These are phyloP conservation scores for Aspergillus kassunensis DNA, from an alignment of 495 filamentous ascomycete genomes.

Conservation along the genomic window DNA sequence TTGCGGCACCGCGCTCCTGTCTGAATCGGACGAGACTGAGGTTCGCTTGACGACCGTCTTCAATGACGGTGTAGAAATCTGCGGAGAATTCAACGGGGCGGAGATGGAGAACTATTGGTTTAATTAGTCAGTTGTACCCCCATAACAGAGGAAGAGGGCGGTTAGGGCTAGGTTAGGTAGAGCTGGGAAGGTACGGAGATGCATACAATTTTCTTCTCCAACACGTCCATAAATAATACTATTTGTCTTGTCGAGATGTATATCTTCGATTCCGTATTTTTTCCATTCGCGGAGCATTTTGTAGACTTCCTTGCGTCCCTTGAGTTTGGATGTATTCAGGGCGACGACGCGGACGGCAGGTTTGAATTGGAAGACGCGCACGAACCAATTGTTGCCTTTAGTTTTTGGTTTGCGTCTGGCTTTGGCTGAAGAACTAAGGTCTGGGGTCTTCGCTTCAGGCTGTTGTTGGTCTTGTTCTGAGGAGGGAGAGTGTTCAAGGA, in stretches of 20 bases:
- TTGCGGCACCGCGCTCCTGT: constrained; percentile 82
- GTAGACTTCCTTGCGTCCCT: constrained; percentile 69
- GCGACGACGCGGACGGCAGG: constrained; percentile 70
- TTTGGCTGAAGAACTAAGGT: constrained; percentile 11
- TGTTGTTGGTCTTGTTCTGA: constrained; percentile 19
- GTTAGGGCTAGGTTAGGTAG: no score
- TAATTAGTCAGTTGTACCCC: no score
- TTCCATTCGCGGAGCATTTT: constrained; percentile 74
- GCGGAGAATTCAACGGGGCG: constrained; percentile 75
- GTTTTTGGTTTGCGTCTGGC: neutral
- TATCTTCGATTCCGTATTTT: constrained; percentile 69
- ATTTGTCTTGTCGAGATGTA: constrained; percentile 67
- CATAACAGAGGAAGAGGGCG: no score
- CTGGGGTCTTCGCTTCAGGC: constrained; percentile 6
- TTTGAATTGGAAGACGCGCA: constrained; percentile 83
- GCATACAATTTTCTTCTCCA: constrained; percentile 65
- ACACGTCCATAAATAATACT: constrained; percentile 74
- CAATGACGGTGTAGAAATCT: constrained; percentile 80
- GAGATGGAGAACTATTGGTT: constrained; percentile 58
- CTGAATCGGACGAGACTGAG: constrained; percentile 79
- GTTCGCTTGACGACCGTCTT: constrained; percentile 64
- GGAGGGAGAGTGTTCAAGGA: constrained; percentile 19
- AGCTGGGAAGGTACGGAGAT: no score
- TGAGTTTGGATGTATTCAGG: constrained; percentile 62
- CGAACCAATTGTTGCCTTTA: constrained; percentile 69